Base-by-base conservation (phyloP, 1,284 basidiomycete species). In the Marasmius fiardii region DNA sequence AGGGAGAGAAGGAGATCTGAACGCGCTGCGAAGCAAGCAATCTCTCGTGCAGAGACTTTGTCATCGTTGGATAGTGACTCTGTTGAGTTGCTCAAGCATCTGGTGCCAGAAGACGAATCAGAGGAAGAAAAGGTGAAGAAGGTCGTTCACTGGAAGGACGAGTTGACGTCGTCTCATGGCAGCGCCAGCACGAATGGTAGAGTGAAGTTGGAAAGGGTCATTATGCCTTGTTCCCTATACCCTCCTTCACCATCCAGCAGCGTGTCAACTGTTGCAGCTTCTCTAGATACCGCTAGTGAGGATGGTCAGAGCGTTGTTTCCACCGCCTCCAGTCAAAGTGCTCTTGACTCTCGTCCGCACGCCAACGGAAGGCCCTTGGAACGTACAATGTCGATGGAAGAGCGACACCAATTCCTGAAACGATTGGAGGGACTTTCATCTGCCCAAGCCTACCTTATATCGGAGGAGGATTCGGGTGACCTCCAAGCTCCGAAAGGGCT, bases 161-260 rank as follows among this genome's bases (percentile, higher is more conserved):
- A n/a, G 39, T 20, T 43, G 35, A 14, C 57, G 10, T 44, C 45
- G 8, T 24, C 41, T 23, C 43, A 58, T 18, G 56, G 54, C 2
- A 44, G 24, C 10, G 53, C 52, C 24, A 48, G 57, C 24, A 64
- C 60, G 52, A 61, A 49, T 28, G 28, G 45, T 51, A 63, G 56
- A 47, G 52, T 53, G 20, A 54, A 49, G 43, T 53, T 54, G 51
- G 53, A 55, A n/a, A 63, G 68, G 41, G 62, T 64, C 28, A 65
- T 65, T 51, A 84, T 84, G 83, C 82, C 82, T 3, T 76, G 82
- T 47, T 78, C 82, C 1, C 68, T 85, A 14, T 60, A 64, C 45
- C 73, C 80, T 0, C 79, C 81, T 3, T 74, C 74, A 5, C 64
- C 75, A 11, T 66, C 64, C n/a, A 65, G 63, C 50, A 82, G 77